Percentiles rank a stretch among this genome's conserved stretches.
Evolutionary conservation across 495 filamentous ascomycete genomes (phyloP).

Genomic region (Annulohypoxylon moriforme): DNA sequence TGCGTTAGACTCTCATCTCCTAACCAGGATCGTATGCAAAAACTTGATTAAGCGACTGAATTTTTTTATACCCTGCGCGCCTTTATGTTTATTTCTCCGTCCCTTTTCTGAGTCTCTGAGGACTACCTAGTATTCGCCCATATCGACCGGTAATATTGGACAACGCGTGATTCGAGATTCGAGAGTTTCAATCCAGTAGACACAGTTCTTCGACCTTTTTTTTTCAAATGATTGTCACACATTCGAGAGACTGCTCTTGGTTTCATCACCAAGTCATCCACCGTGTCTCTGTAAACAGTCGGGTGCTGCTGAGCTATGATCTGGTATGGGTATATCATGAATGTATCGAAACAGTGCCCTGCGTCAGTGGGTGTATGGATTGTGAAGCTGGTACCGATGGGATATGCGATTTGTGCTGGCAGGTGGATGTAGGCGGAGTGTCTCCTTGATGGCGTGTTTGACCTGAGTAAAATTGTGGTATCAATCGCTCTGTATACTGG

Average conservation of each 20-base stretch:
- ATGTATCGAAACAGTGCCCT: conserved; percentile 64
- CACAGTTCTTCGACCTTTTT: conserved; percentile 66
- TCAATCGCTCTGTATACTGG: neutral
- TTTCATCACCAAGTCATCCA: conserved; percentile 69
- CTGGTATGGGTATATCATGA: conserved; percentile 64
- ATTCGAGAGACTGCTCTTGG: conserved; percentile 44
- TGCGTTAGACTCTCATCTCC: neutral
- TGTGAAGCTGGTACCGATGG: conserved; percentile 47
- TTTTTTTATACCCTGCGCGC: too few species aligned
- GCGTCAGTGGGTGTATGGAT: conserved; percentile 64
- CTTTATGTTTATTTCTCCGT: too few species aligned
- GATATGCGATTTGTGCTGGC: conserved; percentile 53
- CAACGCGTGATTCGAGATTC: conserved; percentile 54
- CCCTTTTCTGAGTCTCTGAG: too few species aligned
- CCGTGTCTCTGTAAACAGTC: conserved; percentile 65
- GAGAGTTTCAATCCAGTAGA: conserved; percentile 69
- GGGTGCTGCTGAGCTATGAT: conserved; percentile 67
- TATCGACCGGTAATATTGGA: too few species aligned
- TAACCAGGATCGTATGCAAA: too few species aligned
- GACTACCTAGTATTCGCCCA: too few species aligned
- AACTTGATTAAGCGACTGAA: too few species aligned
- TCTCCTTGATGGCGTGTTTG: conserved; percentile 59
- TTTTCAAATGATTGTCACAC: conserved; percentile 68
- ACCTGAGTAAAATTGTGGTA: neutral
- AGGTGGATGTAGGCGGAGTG: conserved; percentile 59